Evolutionary conservation across 345 rosid species (phyloP), one percentile per base, ranked within the genome.

Genomic region (Murraya koenigii): DNA sequence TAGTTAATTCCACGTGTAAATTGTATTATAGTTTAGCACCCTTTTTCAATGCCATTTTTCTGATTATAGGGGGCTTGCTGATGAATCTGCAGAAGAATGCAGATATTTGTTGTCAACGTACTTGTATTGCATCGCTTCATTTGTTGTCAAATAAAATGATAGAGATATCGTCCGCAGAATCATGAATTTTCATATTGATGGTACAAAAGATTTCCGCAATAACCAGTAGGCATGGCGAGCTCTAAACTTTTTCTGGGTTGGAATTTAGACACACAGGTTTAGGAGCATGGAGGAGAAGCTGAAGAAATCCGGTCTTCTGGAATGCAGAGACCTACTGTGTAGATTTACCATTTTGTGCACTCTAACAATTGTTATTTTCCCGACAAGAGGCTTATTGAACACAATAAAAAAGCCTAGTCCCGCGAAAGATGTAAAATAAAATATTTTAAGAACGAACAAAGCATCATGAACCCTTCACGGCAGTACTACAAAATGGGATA

Each of bases 1-100:
- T 88, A 82, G 87, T 75, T 75, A 85, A 78, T 66, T 58, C 83
- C 77, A 68, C 84, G 58, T 88, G 91, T 88, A 85, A 83, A 86
- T 83, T 84, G 81, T 87, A 85, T 65, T 74, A 82, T 81, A 82
- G 86, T 38, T 82, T 74, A 72, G 69, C 75, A 83, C 65, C 82
- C 56, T 81, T 80, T 81, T 79, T 77, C 52, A 17, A 44, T 72
- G 79, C 59, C 32, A 35, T 78, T 83, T 79, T 72, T 78, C 69
- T 70, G 73, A 68, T 56, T 55, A 52, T 15, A 30, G 66, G 77
- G 81, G 81, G 65, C 66, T 41, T 41, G 44, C 79, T 71, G 81
- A 75, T 75, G 82, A 78, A 76, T 81, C 87, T 85, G 90, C 89
- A 75, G 87, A 86, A 87, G 87, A 83, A 74, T 85, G 86, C 92